Evolutionary conservation across 2,329 filamentous ascomycete genomes (phyloP), one percentile per base, ranked within the genome.

Genomic region (Triangularia setosa): DNA sequence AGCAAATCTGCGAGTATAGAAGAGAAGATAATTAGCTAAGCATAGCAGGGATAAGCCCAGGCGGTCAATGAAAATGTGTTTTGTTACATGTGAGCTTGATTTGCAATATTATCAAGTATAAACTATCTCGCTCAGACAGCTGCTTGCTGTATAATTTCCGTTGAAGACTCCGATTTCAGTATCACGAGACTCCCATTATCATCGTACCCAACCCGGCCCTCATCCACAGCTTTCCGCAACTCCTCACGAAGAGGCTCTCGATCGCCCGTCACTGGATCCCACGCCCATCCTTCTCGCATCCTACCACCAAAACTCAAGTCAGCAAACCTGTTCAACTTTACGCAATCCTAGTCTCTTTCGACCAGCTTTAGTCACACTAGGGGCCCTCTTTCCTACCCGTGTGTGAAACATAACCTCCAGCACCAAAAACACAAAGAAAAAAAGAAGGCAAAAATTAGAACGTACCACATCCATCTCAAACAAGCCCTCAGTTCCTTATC

Each of bases 401-500:
- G 9, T 55, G 52, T 24, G 52, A 24, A 4, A 28, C 23, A 28
- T 25, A 55, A 21, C 16, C 12, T 12, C 52, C 23, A 27, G 52
- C 25, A n/a, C 52, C 9, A 28, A 28, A 4, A 27, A 28, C 33
- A 40, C 33, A 48, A 16, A 53, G 18, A 25, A 53, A 9, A 1
- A 40, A 40, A 33, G 9, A 61, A 54, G 48, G 21, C 21, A n/a
- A 33, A 27, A 12, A 1, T 5, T 8, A 7, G 30, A 27, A 68
- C 66, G 8, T 64, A 69, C 70, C 93, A 97, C 86, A 93, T 91
- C 93, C 93, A 97, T 44, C 89, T 84, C 72, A 97, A 76, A 77
- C 88, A 97, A 0, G 92, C 92, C 53, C 91, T 83, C n/a, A 97
- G 79, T 75, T 97, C 93, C 77, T 97, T 97, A 75, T 97, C 93